Evolutionary conservation across 805 yeast species (phyloP), one percentile per base, ranked within the genome.

Genomic region (Candida sphagnicola): DNA sequence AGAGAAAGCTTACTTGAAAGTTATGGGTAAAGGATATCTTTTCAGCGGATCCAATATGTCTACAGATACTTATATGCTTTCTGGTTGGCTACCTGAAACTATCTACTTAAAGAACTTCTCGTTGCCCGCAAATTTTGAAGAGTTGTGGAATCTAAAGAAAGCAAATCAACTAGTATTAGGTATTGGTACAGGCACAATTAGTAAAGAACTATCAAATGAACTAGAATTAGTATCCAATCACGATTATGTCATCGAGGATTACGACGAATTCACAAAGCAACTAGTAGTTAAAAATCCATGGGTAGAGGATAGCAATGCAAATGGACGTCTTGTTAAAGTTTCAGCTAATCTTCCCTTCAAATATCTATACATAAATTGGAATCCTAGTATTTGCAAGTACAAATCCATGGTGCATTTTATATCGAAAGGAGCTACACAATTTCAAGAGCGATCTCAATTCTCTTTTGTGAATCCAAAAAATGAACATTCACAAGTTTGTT

Each of bases 11-110:
- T 84, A 77, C 50, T 61, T 88, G 42, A 76, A 77, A 48, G 54
- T 82, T 0, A 57, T 70, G 59, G 77, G 78, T 1, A 61, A 65
- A 2, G 83, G 87, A 3, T 82, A 82, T 48, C 64, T 65, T n/a
- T 75, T 79, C 34, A 50, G 55, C 1, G 96, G 96, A 0, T 86
- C 95, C 0, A 86, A 88, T 53, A 77, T 85, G 51, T 83, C 84
- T 2, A 63, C 72, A 11, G 96, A 85, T 50, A 73, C 85, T 0
- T 85, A 63, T 48, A 58, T 78, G 30, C 47, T 89, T 2, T 67
- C 80, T 2, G 88, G 90, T 1, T 88, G 85, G 81, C 54, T 82
- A 5, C 95, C 96, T 0, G 89, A 85, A 42, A 54, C 62, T 1
- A 53, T 65, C 6, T 50, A 62, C 6, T 55, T 73, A 4, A 53